A percentile compares a stretch with the other conserved stretches of the same genome.
These are phyloP conservation scores for Xylariaceae sp. DNA, from an alignment of 2,329 filamentous ascomycete species.

Conservation along the genomic window DNA sequence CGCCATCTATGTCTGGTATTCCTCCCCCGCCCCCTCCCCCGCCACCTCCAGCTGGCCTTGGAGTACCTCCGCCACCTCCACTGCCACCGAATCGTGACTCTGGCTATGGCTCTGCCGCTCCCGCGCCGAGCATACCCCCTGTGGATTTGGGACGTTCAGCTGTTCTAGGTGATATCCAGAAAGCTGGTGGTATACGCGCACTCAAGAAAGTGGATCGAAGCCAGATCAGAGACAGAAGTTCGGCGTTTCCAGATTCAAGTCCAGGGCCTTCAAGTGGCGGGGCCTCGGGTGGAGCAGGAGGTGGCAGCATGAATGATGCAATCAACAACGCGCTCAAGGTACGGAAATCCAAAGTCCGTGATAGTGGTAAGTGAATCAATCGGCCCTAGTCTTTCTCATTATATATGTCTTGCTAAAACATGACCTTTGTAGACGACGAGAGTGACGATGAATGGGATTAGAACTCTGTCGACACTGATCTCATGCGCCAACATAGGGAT, in stretches of 20 bases:
- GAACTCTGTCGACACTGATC: constrained; percentile 23
- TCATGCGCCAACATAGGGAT: constrained; percentile 9
- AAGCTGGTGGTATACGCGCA: constrained; percentile 58
- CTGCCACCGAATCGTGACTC: constrained; percentile 4
- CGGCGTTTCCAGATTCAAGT: constrained; percentile 47
- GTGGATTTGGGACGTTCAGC: constrained; percentile 49
- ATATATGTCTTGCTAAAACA: constrained; percentile 7
- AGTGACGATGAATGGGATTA: constrained; percentile 69
- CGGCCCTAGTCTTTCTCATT: constrained; percentile 4
- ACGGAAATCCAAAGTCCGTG: constrained; percentile 89
- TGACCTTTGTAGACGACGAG: constrained; percentile 63
- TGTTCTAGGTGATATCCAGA: constrained; percentile 66
- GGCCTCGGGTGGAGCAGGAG: constrained; percentile 46
- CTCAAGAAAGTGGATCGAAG: constrained; percentile 70
- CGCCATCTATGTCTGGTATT: constrained; percentile 6
- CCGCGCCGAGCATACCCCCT: constrained; percentile 33
- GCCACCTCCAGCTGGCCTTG: constrained; percentile 28
- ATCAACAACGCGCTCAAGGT: constrained; percentile 72
- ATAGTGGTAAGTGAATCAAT: constrained; percentile 69
- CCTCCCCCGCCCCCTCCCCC: background rate
- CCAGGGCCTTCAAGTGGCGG: constrained; percentile 48
- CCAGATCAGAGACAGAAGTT: constrained; percentile 68
- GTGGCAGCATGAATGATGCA: constrained; percentile 76
- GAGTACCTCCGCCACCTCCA: constrained; percentile 19
- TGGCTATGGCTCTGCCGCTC: constrained; percentile 2